phyloP scores from a whole-genome alignment of 2,329 filamentous ascomycete genomes.

The Diaporthe citrichinensis region DNA sequence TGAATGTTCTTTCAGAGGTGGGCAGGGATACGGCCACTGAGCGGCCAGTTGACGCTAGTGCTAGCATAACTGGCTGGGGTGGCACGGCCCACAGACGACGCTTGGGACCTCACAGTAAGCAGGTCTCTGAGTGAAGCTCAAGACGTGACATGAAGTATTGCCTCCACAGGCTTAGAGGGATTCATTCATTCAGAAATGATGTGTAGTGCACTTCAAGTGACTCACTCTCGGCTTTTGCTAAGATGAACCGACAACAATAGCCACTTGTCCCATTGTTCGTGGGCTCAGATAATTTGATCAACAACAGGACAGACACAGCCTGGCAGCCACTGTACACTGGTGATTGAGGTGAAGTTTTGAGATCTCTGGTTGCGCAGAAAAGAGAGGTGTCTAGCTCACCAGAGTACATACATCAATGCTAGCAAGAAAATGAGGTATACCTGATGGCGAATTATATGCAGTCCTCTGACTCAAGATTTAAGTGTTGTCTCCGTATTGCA shows the following conservation, averaged over 20 bases:
- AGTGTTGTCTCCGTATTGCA: background rate
- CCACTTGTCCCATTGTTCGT: background rate
- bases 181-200: background rate
- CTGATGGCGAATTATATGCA: background rate
- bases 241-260: background rate
- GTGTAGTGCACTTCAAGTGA: too few species aligned
- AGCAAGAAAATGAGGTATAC: background rate
- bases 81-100: background rate
- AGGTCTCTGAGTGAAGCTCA: background rate
- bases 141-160: background rate
- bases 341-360: background rate
- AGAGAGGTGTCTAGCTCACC: background rate
- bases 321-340: background rate
- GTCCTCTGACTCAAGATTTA: background rate
- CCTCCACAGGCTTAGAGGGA: background rate
- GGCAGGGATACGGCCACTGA: slow-evolving; percentile 31
- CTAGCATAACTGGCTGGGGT: background rate
- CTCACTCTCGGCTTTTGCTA: background rate
- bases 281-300: background rate
- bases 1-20: slow-evolving; percentile 39
- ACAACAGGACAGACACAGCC: background rate
- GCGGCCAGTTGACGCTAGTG: slow-evolving; percentile 19
- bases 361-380: background rate
- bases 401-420: background rate
- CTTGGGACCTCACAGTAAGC: background rate